These are phyloP conservation scores for Kalmusia sp. DNA, from an alignment of 2,329 filamentous ascomycete species.

Conservation along the genomic window DNA sequence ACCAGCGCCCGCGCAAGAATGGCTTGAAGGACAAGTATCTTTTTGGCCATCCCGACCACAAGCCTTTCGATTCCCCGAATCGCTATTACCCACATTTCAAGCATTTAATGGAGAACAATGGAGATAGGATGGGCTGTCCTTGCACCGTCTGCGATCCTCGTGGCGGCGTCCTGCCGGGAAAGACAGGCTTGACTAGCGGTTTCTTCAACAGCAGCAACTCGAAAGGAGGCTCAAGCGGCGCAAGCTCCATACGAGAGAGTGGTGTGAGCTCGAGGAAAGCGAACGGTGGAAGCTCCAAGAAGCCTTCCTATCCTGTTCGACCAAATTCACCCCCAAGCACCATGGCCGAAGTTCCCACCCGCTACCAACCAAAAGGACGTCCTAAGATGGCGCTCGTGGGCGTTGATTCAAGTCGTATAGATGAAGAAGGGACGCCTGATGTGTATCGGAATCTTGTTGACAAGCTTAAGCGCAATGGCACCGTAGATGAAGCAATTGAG, in stretches of 20 bases:
- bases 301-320: neutral
- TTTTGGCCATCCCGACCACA: constrained; percentile 62
- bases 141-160: constrained; percentile 57
- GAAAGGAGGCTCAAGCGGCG: constrained; percentile 8
- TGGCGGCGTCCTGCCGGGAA: constrained; percentile 25
- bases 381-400: constrained; percentile 27
- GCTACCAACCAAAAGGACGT: constrained; percentile 23
- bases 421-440: constrained; percentile 63
- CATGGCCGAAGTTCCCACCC: too few relatives aligned
- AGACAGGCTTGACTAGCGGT: neutral
- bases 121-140: constrained; percentile 51
- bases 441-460: constrained; percentile 59
- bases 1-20: constrained; percentile 55
- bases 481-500: constrained; percentile 54
- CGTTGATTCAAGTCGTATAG: constrained; percentile 38
- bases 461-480: constrained; percentile 52
- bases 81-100: constrained; percentile 65
- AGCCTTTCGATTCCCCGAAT: constrained; percentile 60
- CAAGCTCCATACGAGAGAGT: neutral
- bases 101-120: constrained; percentile 59
- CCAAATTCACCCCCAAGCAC: neutral
- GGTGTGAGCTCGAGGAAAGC: neutral
- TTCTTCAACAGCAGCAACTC: constrained; percentile 12
- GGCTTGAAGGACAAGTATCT: constrained; percentile 59
- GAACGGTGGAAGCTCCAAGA: neutral